Conservation (phyloP, 2,329 filamentous ascomycete genomes). For the Aspergillus sojae region DNA sequence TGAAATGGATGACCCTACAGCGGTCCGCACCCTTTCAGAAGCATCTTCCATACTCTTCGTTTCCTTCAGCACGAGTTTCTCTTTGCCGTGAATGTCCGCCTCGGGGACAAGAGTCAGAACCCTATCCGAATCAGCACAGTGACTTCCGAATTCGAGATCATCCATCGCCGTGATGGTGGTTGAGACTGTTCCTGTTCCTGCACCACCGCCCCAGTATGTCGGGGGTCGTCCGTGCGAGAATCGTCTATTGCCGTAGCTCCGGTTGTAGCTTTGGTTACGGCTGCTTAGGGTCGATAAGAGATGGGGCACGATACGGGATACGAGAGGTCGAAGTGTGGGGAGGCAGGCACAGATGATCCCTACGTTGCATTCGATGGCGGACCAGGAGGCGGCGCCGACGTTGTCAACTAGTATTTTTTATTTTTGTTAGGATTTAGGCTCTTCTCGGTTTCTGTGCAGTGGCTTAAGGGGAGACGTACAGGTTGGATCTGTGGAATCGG, state of each 20-base stretch:
- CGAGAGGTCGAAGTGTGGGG: conserved; percentile 41
- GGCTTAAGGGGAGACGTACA: conserved; percentile 26
- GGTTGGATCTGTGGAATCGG: conserved; percentile 38
- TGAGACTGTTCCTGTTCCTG: conserved; percentile 21
- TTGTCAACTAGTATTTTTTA: conserved; percentile 30
- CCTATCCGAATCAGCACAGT: conserved; percentile 25
- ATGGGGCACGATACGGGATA: conserved; percentile 33
- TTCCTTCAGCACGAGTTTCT: conserved; percentile 19
- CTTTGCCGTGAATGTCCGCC: conserved; percentile 11
- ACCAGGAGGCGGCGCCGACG: conserved; percentile 40
- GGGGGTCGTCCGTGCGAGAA: conserved; percentile 21
- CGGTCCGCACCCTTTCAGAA: neutral
- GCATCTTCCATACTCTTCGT: conserved; percentile 18
- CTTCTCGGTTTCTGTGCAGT: too few species aligned
- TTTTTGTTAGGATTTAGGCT: too few species aligned
- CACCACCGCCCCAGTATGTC: conserved; percentile 29
- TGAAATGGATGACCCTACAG: conserved; percentile 7
- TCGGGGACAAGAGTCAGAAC: conserved; percentile 25
- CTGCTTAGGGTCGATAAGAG: conserved; percentile 31
- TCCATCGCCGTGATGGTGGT: conserved; percentile 32
- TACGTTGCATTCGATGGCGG: conserved; percentile 43
- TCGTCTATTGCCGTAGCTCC: conserved; percentile 15
- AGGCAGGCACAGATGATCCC: conserved; percentile 48
- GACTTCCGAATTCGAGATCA: conserved; percentile 29
- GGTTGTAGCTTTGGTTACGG: conserved; percentile 21